These are phyloP conservation scores for Tetrapisispora iriomotensis DNA, from an alignment of 805 yeast species.

Conservation along the genomic window DNA sequence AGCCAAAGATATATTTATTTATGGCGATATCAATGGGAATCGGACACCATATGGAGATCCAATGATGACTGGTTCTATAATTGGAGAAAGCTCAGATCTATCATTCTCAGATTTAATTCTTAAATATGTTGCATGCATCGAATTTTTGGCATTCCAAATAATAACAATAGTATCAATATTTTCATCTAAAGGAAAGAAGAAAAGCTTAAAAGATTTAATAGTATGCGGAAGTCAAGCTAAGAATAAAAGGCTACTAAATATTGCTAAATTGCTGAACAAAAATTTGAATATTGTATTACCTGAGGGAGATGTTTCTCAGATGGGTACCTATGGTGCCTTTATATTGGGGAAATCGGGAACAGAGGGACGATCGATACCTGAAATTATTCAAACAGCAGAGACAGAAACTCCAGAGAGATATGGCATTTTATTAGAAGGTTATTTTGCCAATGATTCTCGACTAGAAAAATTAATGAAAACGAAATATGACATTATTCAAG, in stretches of 20 bases:
- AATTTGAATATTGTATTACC: constrained; percentile 9
- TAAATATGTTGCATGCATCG: constrained; percentile 38
- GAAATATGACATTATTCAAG: constrained; percentile 21
- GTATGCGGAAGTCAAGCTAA: constrained; percentile 47
- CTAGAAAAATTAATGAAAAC: constrained; percentile 11
- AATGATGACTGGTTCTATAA: constrained; percentile 37
- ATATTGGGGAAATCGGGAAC: constrained; percentile 13
- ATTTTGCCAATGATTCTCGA: background rate
- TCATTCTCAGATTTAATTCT: constrained; percentile 30
- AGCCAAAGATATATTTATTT: constrained; percentile 34
- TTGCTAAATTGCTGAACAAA: constrained; percentile 23
- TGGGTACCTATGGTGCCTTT: constrained; percentile 19
- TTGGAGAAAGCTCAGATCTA: constrained; percentile 37
- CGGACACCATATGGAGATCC: constrained; percentile 47
- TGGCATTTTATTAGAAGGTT: background rate
- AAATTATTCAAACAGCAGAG: background rate
- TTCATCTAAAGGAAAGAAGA: background rate
- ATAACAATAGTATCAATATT: constrained; percentile 29
- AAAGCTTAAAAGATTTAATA: constrained; percentile 28
- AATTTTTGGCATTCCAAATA: constrained; percentile 44
- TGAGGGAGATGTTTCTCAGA: constrained; percentile 7
- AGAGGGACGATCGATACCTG: background rate
- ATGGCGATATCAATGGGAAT: constrained; percentile 51
- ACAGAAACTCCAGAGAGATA: background rate
- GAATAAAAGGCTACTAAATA: constrained; percentile 33